Evolutionary conservation across 106 monocot species (phyloP).

Genomic region (Cymbidium sinense): DNA sequence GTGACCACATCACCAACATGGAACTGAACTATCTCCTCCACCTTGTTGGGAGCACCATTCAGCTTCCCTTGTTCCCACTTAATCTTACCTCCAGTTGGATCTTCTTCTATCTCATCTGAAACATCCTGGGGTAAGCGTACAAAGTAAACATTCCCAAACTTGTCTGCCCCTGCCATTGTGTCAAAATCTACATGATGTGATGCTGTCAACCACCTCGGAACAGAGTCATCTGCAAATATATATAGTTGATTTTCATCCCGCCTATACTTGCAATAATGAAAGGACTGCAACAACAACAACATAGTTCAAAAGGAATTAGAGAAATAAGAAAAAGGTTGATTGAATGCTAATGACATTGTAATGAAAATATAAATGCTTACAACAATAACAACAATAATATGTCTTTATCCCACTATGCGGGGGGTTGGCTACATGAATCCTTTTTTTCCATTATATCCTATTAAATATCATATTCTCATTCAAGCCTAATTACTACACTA

Average conservation of each 20-base stretch:
- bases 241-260: conserved; percentile 89
- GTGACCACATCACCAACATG: conserved; percentile 93
- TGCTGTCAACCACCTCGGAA: conserved; percentile 91
- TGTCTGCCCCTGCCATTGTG: conserved; percentile 96
- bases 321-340: not conserved
- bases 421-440: too few species aligned
- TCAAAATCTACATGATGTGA: conserved; percentile 93
- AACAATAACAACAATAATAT: too few species aligned
- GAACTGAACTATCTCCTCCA: conserved; percentile 98
- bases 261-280: conserved; percentile 98
- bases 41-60: conserved; percentile 95
- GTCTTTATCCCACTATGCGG: too few species aligned
- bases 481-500: too few species aligned
- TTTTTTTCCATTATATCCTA: too few species aligned
- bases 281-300: conserved; percentile 59
- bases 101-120: conserved; percentile 96
- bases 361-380: not conserved
- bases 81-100: conserved; percentile 96
- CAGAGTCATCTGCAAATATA: conserved; percentile 93
- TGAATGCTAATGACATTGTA: not conserved
- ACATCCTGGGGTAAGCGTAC: conserved; percentile 85
- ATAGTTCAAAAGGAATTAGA: not conserved
- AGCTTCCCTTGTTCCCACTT: conserved; percentile 97
- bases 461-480: too few species aligned
- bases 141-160: conserved; percentile 94